Base-by-base conservation (phyloP, 805 yeast genomes). In the Candida cerambycidarum region DNA sequence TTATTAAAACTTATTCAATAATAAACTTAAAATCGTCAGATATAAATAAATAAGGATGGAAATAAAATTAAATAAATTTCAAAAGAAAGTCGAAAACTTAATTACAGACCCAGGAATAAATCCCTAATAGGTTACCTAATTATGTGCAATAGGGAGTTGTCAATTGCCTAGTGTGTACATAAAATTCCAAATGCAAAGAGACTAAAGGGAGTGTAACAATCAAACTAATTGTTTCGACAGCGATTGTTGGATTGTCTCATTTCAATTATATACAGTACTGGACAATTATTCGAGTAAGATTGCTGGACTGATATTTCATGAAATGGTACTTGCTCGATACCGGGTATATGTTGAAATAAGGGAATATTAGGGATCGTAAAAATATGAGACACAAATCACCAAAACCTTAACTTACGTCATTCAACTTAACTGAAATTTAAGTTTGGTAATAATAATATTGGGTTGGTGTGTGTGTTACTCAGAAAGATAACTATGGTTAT, bases 121-220 rank as follows among this genome's bases (percentile, higher is more conserved):
- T 39, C 42, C 35, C 35, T 32, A 32, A 18, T 32, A 18, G 25
- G 35, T 32, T 32, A 18, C 35, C 35, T 32, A 32, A 32, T 32
- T 32, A 4, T 18, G n/a, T n/a, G 35, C 17, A 32, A 9, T 18
- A 18, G 15, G 15, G 24, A 13, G 25, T 32, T 25, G 15, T 14
- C 35, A 32, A 32, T 32, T 32, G 15, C 35, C 35, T 18, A 32
- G 35, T 12, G 35, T 10, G 35, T 32, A 18, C 24, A 14, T 18
- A 32, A 32, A 32, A 32, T 32, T 32, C 35, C 35, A 17, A 32
- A 32, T 32, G 35, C 12, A 32, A 17, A 32, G n/a, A 17, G 18
- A 5, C 17, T 9, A 32, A 32, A 18, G 15, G 35, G 35, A 11
- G 35, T 31, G 33, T 16, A 8, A 17, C 5, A 16, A 31, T 25